Evolutionary conservation across 1,284 basidiomycete genomes (phyloP), one percentile per base, ranked within the genome.

Genomic region (Ustilago crameri): DNA sequence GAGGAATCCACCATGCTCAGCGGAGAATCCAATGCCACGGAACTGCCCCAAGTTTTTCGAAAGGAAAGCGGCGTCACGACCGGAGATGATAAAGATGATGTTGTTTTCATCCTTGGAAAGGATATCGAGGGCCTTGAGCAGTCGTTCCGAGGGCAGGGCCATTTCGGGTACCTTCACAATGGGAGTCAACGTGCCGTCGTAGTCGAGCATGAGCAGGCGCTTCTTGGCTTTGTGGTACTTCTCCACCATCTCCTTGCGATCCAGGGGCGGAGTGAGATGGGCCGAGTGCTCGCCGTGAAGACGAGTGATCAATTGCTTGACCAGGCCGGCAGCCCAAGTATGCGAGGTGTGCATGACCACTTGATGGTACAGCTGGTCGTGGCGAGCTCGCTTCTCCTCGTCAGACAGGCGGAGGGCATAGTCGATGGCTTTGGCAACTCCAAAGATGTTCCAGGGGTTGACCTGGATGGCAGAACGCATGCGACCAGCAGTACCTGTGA

Each of bases 1-100:
- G 59, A 97, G 88, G 85, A 97, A 98, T 42, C 91, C 91, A 18
- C 96, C 96, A 81, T 98, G 96, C 85, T 98, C 95, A 22, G 96
- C 95, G 14, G 90, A 92, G 87, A 98, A 91, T 18, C 95, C 95
- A 4, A 98, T 87, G 47, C 88, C 87, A 67, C 86, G 84, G 57
- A 98, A 87, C 82, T 93, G 90, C 5, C 95, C 95, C 26, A 98
- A 88, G 81, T 98, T 93, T 82, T 92, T 89, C 80, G 93, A 90
- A 26, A 98, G 87, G 88, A 98, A 98, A 49, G 86, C 90, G 54
- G 90, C 90, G 82, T 98, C 95, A n/a, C 96, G 91, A 4, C 95
- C 95, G 0, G 93, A 96, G 83, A 98, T 97, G 84, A 98, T 93
- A 86, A 93, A 98, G 57, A 98, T 93, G 40, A 97, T 80, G 84